Conservation (phyloP, 208 protist genomes). For the Leptomonas pyrrhocoris region DNA sequence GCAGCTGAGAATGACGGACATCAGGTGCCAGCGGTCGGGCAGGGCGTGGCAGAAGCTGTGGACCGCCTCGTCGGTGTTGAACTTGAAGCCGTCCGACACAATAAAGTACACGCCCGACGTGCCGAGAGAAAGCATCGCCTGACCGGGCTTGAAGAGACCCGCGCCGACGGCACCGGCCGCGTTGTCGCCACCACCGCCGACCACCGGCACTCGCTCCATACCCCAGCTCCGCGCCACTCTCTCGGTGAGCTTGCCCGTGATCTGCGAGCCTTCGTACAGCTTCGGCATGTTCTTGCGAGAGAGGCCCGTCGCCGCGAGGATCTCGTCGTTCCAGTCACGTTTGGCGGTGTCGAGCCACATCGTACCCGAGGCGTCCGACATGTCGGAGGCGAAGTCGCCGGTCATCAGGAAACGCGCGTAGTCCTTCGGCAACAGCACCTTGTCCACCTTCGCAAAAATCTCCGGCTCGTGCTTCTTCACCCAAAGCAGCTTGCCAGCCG, state of each 20-base stretch:
- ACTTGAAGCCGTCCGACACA: conserved; percentile 74
- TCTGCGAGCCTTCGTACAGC: conserved; percentile 68
- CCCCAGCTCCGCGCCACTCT: conserved; percentile 56
- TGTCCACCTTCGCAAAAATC: conserved; percentile 55
- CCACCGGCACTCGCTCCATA: conserved; percentile 61
- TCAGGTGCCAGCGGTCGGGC: conserved; percentile 73
- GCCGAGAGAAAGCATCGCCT: conserved; percentile 83
- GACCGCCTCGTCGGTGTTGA: conserved; percentile 77
- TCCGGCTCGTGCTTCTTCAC: conserved; percentile 73
- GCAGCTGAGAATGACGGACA: conserved; percentile 85
- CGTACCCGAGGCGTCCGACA: conserved; percentile 74
- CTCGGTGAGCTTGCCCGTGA: conserved; percentile 51
- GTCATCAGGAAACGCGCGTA: conserved; percentile 76
- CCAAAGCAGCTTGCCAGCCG: conserved; percentile 80
- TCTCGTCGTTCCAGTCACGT: conserved; percentile 69
- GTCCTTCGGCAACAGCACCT: conserved; percentile 82
- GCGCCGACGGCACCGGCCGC: conserved; percentile 71
- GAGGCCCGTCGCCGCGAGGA: conserved; percentile 68
- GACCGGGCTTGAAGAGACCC: conserved; percentile 65
- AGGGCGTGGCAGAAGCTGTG: conserved; percentile 85
- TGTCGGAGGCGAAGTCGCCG: conserved; percentile 67
- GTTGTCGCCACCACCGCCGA: conserved; percentile 79
- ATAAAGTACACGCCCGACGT: conserved; percentile 89
- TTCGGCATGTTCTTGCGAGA: conserved; percentile 70
- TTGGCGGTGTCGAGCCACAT: conserved; percentile 78